A percentile compares a stretch with the other conserved stretches of the same genome.
phyloP scores from a whole-genome alignment of 2,329 filamentous ascomycete genomes.

The Apiospora pterosperma region DNA sequence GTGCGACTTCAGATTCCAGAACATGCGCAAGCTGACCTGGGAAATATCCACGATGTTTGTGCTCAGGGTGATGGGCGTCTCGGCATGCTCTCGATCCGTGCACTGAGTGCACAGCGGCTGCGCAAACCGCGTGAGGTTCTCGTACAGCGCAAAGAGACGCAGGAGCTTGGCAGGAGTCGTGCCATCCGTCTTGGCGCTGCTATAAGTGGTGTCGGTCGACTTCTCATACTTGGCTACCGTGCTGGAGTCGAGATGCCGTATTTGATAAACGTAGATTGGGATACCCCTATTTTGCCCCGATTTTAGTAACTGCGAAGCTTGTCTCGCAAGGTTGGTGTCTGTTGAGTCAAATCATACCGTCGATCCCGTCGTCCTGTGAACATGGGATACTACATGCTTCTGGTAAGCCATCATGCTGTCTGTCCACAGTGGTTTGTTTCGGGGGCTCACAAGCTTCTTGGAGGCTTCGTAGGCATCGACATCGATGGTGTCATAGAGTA shows the following conservation, averaged over 20 bases:
- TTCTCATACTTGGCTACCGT: constrained; percentile 77
- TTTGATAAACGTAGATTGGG: constrained; percentile 87
- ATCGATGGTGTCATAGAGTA: constrained; percentile 84
- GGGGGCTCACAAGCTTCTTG: constrained; percentile 59
- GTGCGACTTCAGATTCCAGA: constrained; percentile 90
- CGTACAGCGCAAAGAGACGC: constrained; percentile 87
- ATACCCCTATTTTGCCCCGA: constrained; percentile 61
- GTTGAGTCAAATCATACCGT: constrained; percentile 22
- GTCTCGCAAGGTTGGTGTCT: neutral
- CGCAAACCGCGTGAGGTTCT: constrained; percentile 84
- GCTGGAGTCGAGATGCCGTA: constrained; percentile 78
- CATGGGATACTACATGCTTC: constrained; percentile 76
- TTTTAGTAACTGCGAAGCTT: neutral
- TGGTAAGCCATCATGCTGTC: neutral
- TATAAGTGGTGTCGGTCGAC: constrained; percentile 43
- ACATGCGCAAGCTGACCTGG: constrained; percentile 84
- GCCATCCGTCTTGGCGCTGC: constrained; percentile 60
- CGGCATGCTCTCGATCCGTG: constrained; percentile 64
- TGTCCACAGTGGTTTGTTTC: neutral
- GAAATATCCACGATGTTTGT: constrained; percentile 95
- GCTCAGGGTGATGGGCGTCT: constrained; percentile 86
- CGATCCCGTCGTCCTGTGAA: constrained; percentile 90
- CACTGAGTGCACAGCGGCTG: constrained; percentile 82
- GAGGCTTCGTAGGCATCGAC: constrained; percentile 79
- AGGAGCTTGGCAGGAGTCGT: constrained; percentile 73